These are phyloP conservation scores for Fraxinus quadrangulata DNA, from an alignment of 257 asterid genomes.

Conservation along the genomic window DNA sequence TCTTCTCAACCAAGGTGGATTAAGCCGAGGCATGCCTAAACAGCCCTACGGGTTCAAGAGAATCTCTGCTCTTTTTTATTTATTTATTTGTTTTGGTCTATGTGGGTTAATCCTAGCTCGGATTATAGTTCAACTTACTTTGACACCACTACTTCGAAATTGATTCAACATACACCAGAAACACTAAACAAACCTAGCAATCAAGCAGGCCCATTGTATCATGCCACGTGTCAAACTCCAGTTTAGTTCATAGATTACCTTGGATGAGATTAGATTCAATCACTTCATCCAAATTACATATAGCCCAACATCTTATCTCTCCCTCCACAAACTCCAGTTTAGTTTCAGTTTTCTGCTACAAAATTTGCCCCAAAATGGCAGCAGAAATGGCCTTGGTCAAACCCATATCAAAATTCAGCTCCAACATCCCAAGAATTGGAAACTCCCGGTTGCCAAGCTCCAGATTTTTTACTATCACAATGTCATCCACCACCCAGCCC, in stretches of 20 bases:
- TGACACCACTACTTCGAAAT: not conserved
- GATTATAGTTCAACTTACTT: no score
- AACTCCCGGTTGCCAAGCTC: constrained; percentile 24
- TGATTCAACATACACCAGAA: not conserved
- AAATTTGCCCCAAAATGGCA: constrained; percentile 42
- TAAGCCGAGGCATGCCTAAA: not conserved
- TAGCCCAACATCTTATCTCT: constrained; percentile 19
- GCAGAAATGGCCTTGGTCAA: constrained; percentile 74
- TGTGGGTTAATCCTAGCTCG: not conserved
- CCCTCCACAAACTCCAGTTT: not conserved
- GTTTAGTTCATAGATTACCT: constrained; percentile 49
- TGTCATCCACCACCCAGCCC: constrained; percentile 58
- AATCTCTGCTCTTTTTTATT: not conserved
- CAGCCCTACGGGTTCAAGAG: not conserved
- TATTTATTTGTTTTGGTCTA: no score
- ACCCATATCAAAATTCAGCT: constrained; percentile 59
- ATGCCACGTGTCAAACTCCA: constrained; percentile 60
- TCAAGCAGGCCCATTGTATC: constrained; percentile 39
- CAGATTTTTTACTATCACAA: constrained; percentile 41
- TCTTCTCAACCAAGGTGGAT: not conserved
- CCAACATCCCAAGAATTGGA: constrained; percentile 35
- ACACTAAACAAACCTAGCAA: constrained; percentile 29
- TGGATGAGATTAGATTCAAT: constrained; percentile 63
- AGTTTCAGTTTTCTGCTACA: not conserved
- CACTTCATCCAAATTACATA: constrained; percentile 32